Percentiles rank a stretch among this genome's conserved stretches.
These are phyloP conservation scores for Mycena belliarum DNA, from an alignment of 768 basidiomycete genomes.

Conservation along the genomic window DNA sequence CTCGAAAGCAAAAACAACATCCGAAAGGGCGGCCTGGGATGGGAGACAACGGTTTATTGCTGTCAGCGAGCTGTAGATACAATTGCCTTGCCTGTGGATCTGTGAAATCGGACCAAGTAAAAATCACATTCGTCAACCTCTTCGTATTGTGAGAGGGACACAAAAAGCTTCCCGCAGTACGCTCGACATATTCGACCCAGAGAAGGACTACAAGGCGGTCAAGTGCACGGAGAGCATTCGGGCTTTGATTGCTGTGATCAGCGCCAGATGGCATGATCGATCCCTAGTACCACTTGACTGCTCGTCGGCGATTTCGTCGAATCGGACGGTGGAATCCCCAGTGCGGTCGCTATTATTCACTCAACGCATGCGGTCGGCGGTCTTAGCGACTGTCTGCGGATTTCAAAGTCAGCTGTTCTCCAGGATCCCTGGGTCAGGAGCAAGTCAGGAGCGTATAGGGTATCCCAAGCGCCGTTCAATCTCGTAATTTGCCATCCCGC, in stretches of 20 bases:
- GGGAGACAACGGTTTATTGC: background rate
- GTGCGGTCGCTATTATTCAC: no score
- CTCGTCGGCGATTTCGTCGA: no score
- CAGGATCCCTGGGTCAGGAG: no score
- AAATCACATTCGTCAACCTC: conserved; percentile 33
- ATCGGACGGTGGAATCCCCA: no score
- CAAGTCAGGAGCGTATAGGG: no score
- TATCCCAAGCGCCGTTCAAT: no score
- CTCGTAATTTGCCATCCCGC: no score
- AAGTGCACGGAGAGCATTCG: conserved; percentile 50
- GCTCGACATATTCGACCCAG: conserved; percentile 34
- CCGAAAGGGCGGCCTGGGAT: conserved; percentile 50
- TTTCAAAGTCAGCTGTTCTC: no score
- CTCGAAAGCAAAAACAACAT: conserved; percentile 44
- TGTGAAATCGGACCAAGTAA: conserved; percentile 30
- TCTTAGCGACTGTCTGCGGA: no score
- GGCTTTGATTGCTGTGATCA: conserved; percentile 32
- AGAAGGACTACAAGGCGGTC: conserved; percentile 42
- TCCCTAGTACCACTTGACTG: conserved; percentile 37
- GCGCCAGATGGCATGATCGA: background rate
- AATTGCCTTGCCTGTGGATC: conserved; percentile 42
- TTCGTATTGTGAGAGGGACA: conserved; percentile 43
- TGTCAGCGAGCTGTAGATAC: background rate
- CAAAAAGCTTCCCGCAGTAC: conserved; percentile 39
- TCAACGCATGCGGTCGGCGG: no score